Evolutionary conservation across 1,139 yeast species (phyloP), one percentile per base, ranked within the genome.

Genomic region (Hansenula sp.): DNA sequence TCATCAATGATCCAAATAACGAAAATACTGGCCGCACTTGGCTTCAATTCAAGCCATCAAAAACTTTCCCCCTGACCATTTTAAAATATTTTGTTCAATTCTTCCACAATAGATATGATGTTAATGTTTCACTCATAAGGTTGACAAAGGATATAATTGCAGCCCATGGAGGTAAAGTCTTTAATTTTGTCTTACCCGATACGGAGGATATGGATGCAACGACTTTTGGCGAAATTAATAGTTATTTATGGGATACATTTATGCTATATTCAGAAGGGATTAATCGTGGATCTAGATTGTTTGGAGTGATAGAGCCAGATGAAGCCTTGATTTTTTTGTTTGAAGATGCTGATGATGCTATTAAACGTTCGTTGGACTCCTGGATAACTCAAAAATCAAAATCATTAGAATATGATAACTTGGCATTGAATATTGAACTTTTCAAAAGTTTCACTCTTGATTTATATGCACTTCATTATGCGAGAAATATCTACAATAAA

Each of bases 151-250:
- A 5, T 11, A 8, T 39, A 3, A 16, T 28, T 4, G 11, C 15
- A 13, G 13, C 36, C 3, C 32, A 42, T 31, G 29, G 30, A 5
- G 45, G 45, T 3, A 39, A 34, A 10, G 15, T 42, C 2, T 32
- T 39, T 15, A 35, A 42, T 27, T 35, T 42, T 17, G 13, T 42
- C 2, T 12, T 42, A 9, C 11, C 18, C 7, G 41, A 42, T 42
- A 36, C 35, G n/a, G 25, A 19, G 6, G 19, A 10, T 16, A 5
- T 2, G 12, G 18, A 28, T 4, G 28, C 6, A 3, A 31, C 31
- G 6, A 5, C 28, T 8, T 28, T 33, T 25, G 17, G 28, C 3
- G 8, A 11, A 13, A 18, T 43, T 5, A 19, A 36, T 4, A 11
- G 24, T 5, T 40, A 36, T 18, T 24, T 43, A 6, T 43, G 37